Evolutionary conservation across 352 stramenopile genomes (phyloP).

Genomic region (Globisporangium spinosum): DNA sequence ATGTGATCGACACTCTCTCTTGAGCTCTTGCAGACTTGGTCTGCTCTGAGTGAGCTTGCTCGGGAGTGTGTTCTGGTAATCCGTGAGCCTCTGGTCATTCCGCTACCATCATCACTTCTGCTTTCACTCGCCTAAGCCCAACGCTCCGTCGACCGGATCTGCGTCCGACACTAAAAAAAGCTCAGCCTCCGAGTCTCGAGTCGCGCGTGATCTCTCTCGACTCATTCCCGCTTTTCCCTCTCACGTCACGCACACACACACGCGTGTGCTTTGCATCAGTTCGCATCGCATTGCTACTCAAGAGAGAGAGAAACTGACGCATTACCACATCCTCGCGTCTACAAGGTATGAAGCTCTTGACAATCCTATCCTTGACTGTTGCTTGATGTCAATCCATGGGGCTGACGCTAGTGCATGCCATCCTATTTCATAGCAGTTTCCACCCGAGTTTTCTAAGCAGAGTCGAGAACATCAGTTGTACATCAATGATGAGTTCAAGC

Average conservation of each 20-base stretch:
- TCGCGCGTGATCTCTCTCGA: background rate
- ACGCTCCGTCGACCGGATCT: background rate
- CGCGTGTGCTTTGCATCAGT: background rate
- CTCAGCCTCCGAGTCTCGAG: background rate
- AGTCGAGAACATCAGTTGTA: background rate
- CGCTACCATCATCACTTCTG: background rate
- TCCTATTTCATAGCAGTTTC: background rate
- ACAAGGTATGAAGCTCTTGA: background rate
- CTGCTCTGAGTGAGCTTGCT: background rate
- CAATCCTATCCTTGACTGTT: background rate
- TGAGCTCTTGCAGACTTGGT: background rate
- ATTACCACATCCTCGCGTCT: background rate
- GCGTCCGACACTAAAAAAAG: background rate
- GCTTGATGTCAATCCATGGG: background rate
- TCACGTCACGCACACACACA: background rate
- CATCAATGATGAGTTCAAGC: conserved; percentile 2
- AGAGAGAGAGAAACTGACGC: background rate
- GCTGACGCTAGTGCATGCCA: background rate
- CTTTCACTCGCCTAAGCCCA: background rate
- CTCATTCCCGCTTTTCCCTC: conserved; percentile 4
- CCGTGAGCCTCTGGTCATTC: background rate
- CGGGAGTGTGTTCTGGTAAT: background rate
- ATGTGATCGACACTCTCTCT: conserved; percentile 6
- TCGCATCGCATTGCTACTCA: no score
- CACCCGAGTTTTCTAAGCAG: background rate